phyloP scores from a whole-genome alignment of 129 eudicot genomes.

The Sambucus nigra region DNA sequence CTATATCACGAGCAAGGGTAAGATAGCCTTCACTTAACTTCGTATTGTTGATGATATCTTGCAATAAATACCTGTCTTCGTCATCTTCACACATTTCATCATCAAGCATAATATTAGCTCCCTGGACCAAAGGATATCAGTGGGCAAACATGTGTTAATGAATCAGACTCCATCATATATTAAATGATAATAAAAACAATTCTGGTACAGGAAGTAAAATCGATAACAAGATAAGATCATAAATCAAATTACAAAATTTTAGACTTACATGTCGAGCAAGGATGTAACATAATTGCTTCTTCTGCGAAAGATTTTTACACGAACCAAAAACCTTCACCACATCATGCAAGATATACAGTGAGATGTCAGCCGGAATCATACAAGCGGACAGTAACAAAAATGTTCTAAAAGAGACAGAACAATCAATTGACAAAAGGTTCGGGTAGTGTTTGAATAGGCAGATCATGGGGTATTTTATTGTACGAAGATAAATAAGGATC shows the following conservation, averaged over 20 bases:
- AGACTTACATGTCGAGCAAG: too few relatives aligned
- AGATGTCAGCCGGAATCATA: background rate
- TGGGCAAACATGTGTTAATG: too few relatives aligned
- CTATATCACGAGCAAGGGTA: slow-evolving; percentile 54
- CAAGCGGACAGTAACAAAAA: too few relatives aligned
- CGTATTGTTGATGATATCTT: slow-evolving; percentile 32
- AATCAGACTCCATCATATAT: too few relatives aligned
- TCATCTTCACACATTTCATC: slow-evolving; percentile 30
- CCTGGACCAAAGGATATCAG: slow-evolving; percentile 18
- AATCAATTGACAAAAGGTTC: too few relatives aligned
- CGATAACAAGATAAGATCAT: background rate
- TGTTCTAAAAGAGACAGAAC: too few relatives aligned
- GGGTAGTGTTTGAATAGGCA: too few relatives aligned
- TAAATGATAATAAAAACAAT: too few relatives aligned
- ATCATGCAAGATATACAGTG: slow-evolving; percentile 23
- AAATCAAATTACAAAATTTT: too few relatives aligned
- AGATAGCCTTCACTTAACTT: slow-evolving; percentile 48
- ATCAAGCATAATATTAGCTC: slow-evolving; percentile 33
- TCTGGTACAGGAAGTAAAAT: too few relatives aligned
- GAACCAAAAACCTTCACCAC: slow-evolving; percentile 30
- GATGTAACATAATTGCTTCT: slow-evolving; percentile 43
- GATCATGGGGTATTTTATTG: too few relatives aligned
- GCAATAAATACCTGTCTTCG: slow-evolving; percentile 32
- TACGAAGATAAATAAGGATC: too few relatives aligned
- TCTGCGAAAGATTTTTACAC: slow-evolving; percentile 25